Evolutionary conservation across 306 rosid genomes (phyloP).

Genomic region (Potentilla sterilis): DNA sequence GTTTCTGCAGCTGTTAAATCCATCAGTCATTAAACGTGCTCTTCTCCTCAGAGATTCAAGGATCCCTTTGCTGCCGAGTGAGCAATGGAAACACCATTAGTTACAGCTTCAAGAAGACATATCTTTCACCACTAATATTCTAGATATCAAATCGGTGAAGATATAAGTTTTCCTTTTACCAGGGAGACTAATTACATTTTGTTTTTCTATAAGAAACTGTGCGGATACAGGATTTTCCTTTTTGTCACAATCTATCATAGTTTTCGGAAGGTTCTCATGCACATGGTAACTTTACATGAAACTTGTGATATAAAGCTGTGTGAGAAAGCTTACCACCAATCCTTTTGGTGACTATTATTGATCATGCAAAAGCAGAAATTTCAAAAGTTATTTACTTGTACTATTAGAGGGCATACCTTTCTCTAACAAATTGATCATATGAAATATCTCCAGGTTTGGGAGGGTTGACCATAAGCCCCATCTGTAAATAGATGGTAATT

Average conservation of each 20-base stretch:
- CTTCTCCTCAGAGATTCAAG: constrained; percentile 89
- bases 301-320: neutral
- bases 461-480: constrained; percentile 96
- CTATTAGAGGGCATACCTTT: constrained; percentile 58
- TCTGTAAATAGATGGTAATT: constrained; percentile 46
- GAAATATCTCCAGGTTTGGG: constrained; percentile 97
- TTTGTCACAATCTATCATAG: neutral
- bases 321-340: constrained; percentile 1
- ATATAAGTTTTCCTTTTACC: neutral
- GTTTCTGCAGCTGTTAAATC: constrained; percentile 97
- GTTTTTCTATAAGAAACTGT: neutral
- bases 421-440: constrained; percentile 72
- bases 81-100: constrained; percentile 22
- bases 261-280: constrained; percentile 1
- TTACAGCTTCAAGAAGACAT: constrained; percentile 16
- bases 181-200: neutral
- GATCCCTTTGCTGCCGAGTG: constrained; percentile 74
- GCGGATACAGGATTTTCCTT: neutral
- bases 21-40: constrained; percentile 96
- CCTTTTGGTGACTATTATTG: neutral
- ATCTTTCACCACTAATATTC: constrained; percentile 6
- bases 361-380: constrained; percentile 9
- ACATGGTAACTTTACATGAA: neutral
- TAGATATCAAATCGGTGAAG: neutral
- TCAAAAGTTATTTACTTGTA: constrained; percentile 6